Evolutionary conservation across 2,329 filamentous ascomycete genomes (phyloP).

Genomic region (Alternaria alternata): DNA sequence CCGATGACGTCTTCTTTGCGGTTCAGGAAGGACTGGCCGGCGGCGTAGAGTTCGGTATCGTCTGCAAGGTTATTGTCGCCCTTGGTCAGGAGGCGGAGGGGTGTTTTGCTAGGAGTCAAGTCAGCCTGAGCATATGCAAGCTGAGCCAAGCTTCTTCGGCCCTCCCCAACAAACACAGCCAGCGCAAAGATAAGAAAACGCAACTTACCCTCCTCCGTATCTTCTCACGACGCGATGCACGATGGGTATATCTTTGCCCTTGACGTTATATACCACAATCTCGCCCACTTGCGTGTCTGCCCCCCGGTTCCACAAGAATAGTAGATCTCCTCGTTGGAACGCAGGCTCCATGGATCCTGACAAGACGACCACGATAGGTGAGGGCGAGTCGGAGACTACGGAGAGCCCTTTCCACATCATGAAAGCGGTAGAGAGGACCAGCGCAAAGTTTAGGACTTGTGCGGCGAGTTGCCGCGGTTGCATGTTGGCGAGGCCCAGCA

Average conservation of each 20-base stretch:
- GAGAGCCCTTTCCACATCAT: slow-evolving; percentile 93
- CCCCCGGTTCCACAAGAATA: slow-evolving; percentile 78
- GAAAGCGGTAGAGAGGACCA: slow-evolving; percentile 89
- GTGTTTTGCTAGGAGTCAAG: slow-evolving; percentile 51
- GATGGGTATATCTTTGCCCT: slow-evolving; percentile 95
- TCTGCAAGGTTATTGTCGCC: slow-evolving; percentile 96
- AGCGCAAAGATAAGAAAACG: background rate
- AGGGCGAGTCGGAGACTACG: slow-evolving; percentile 70
- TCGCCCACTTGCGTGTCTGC: slow-evolving; percentile 72
- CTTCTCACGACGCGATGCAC: slow-evolving; percentile 88
- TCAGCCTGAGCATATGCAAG: slow-evolving; percentile 13
- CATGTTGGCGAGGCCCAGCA: slow-evolving; percentile 62
- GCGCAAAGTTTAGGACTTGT: slow-evolving; percentile 88
- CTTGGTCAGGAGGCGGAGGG: slow-evolving; percentile 83
- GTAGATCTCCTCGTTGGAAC: slow-evolving; percentile 78
- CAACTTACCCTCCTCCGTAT: slow-evolving; percentile 65
- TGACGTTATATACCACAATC: slow-evolving; percentile 83
- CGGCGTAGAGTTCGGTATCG: slow-evolving; percentile 89
- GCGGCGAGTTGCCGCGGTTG: slow-evolving; percentile 82
- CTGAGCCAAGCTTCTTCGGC: background rate
- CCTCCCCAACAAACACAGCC: background rate
- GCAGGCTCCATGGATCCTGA: slow-evolving; percentile 86
- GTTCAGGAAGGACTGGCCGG: slow-evolving; percentile 84
- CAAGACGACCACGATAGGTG: slow-evolving; percentile 82
- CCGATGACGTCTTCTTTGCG: slow-evolving; percentile 87